Evolutionary conservation across 805 yeast genomes (phyloP).

Genomic region (Kluyveromyces starmeri): DNA sequence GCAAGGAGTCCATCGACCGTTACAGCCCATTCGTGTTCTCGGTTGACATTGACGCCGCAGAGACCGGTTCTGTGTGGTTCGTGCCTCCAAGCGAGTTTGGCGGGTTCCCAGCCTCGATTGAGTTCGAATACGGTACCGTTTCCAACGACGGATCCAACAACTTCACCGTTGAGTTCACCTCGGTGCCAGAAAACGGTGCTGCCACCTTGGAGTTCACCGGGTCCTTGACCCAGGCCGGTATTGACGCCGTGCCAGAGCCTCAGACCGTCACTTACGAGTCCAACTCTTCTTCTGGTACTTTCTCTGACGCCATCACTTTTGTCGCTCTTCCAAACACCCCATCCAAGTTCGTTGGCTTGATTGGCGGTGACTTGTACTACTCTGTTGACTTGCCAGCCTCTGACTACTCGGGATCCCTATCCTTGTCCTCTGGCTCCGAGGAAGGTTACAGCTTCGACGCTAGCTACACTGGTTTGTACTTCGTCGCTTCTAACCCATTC

Average conservation of each 20-base stretch:
- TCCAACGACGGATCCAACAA: conserved; percentile 6
- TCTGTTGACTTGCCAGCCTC: conserved; percentile 5
- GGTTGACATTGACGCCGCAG: conserved; percentile 6
- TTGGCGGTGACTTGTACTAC: conserved; percentile 3
- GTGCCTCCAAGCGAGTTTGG: conserved; percentile 7
- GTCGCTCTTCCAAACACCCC: conserved; percentile 5
- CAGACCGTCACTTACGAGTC: conserved; percentile 3
- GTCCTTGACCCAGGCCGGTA: conserved; percentile 2
- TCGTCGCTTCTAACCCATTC: conserved; percentile 3
- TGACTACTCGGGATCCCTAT: conserved; percentile 48
- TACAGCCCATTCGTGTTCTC: conserved; percentile 5
- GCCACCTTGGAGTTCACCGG: conserved; percentile 5
- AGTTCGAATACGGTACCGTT: conserved; percentile 7
- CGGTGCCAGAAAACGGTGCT: conserved; percentile 7
- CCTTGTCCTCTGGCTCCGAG: conserved; percentile 40
- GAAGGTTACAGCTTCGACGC: conserved; percentile 43
- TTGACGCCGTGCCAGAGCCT: conserved; percentile 4
- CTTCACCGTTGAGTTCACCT: conserved; percentile 8
- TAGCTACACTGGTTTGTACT: conserved; percentile 24
- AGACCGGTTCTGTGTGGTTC: conserved; percentile 9
- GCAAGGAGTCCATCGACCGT: conserved; percentile 4
- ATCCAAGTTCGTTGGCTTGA: conserved; percentile 3
- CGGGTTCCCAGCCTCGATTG: conserved; percentile 5
- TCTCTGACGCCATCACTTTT: conserved; percentile 6
- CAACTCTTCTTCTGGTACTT: conserved; percentile 7